Base-by-base conservation (phyloP, 2,329 filamentous ascomycete species). In the Teratosphaeria epicoccoides region DNA sequence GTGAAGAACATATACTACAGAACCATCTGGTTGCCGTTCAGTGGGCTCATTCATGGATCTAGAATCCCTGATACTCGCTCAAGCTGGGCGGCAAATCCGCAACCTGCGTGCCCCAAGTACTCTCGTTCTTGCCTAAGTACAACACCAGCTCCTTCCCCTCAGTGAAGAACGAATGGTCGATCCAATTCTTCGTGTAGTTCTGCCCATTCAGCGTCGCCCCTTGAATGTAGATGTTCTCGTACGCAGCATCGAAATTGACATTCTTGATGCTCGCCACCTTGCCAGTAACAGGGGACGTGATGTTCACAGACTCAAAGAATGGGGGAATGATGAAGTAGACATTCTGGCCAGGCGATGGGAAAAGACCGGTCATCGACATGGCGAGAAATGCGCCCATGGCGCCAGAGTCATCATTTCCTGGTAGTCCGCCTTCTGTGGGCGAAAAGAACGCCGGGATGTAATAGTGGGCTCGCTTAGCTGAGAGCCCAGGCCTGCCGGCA, bases 371-470 rank as follows among this genome's bases (percentile, higher is more conserved):
- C 76, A 84, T 84, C 56, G 78, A 80, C 79, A 83, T 87, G 7
- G 85, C 67, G 2, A 84, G 66, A 79, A 82, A 85, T 6, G 77
- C 81, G 63, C 87, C 82, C 83, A 87, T 86, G 12, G 84, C 81
- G 6, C 84, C 84, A 1, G 82, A 82, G 63, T 87, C 84, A 44
- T 77, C 81, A 65, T 87, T 87, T 0, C 84, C 84, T 0, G 84
- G 84, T 0, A 87, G 71, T 0, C 84, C 84, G 6, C 61, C 62
- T 0, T 72, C 70, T 0, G 76, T 76, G 1, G 76, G 71, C 47
- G 70, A 72, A 67, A 85, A 86, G 67, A 79, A 81, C 12, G 70
- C 67, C 57, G 80, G 78, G 25, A 82, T 82, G 45, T 83, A 72
- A 50, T 70, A 70, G 47, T 84, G 78, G 44, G 78, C 79, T 55